Evolutionary conservation across 2,329 filamentous ascomycete genomes (phyloP).

Genomic region (Venturiaceae sp.): DNA sequence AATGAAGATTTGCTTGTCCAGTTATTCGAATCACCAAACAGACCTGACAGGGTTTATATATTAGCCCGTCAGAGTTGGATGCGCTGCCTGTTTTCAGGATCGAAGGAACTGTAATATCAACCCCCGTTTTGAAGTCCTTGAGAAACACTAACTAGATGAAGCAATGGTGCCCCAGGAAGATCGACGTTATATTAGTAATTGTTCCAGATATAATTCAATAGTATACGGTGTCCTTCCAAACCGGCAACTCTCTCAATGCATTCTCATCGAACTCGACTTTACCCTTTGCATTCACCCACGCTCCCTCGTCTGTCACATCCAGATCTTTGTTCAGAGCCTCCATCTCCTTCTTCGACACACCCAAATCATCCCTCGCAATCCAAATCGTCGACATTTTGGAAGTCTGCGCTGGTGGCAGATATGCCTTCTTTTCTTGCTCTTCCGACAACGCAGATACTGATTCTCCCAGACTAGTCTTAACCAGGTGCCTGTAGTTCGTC

Average conservation of each 20-base stretch:
- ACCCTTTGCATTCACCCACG: conserved; percentile 31
- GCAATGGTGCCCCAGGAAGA: no score
- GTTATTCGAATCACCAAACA: no score
- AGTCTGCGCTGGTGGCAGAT: conserved; percentile 12
- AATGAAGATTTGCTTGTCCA: no score
- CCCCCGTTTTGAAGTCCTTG: no score
- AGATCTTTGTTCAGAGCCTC: conserved; percentile 28
- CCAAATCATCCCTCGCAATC: conserved; percentile 34
- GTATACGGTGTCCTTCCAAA: not conserved
- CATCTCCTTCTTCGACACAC: conserved; percentile 32
- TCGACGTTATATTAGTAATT: no score
- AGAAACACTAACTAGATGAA: no score
- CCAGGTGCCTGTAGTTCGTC: not conserved
- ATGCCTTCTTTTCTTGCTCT: conserved; percentile 11
- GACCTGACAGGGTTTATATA: no score
- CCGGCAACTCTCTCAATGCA: not conserved
- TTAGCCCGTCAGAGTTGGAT: no score
- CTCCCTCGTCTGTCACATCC: conserved; percentile 33
- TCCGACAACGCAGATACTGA: conserved; percentile 12
- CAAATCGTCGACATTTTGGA: conserved; percentile 34
- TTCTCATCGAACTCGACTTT: conserved; percentile 9
- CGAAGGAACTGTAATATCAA: no score
- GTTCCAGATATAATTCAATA: not conserved
- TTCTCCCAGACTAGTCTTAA: not conserved
- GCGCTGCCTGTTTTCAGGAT: no score